phyloP scores from a whole-genome alignment of 2,329 filamentous ascomycete species.

The Beauveria caledonica region DNA sequence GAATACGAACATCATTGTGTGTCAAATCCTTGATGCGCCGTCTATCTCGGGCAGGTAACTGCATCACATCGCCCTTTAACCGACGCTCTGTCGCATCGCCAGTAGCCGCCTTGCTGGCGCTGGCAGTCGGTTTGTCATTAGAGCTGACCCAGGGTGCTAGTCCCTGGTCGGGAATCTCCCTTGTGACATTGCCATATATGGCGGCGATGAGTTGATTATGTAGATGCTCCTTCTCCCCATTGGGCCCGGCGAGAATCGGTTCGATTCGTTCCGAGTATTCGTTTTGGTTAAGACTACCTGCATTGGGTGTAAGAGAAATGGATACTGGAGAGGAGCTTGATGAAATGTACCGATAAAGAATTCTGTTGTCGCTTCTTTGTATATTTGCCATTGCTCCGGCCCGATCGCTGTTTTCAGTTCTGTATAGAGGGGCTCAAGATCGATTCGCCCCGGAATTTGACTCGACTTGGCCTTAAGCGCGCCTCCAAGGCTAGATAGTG shows the following conservation, averaged over 20 bases:
- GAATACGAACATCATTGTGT: constrained; percentile 49
- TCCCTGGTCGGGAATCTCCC: constrained; percentile 60
- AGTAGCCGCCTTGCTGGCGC: constrained; percentile 52
- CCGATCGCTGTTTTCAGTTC: constrained; percentile 52
- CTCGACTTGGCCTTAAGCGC: constrained; percentile 50
- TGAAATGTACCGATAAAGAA: constrained; percentile 49
- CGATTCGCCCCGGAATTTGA: constrained; percentile 57
- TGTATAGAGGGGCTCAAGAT: constrained; percentile 57
- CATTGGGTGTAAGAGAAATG: constrained; percentile 4
- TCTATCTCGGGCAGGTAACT: constrained; percentile 57
- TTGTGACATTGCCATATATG: constrained; percentile 60
- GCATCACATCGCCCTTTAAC: constrained; percentile 63
- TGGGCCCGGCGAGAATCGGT: constrained; percentile 47
- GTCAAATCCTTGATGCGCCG: constrained; percentile 58
- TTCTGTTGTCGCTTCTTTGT: constrained; percentile 55
- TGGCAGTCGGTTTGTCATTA: constrained; percentile 56
- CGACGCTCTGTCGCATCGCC: constrained; percentile 58
- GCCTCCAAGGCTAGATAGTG: constrained; percentile 44
- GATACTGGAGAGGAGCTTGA: neutral
- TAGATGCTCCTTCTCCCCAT: constrained; percentile 52
- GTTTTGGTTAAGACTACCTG: constrained; percentile 55
- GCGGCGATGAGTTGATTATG: constrained; percentile 62
- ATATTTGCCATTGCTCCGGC: constrained; percentile 53
- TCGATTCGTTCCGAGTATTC: constrained; percentile 54
- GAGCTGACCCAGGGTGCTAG: constrained; percentile 64